phyloP scores from a whole-genome alignment of 148 eudicot genomes.

The Chenopodium berlandieri region DNA sequence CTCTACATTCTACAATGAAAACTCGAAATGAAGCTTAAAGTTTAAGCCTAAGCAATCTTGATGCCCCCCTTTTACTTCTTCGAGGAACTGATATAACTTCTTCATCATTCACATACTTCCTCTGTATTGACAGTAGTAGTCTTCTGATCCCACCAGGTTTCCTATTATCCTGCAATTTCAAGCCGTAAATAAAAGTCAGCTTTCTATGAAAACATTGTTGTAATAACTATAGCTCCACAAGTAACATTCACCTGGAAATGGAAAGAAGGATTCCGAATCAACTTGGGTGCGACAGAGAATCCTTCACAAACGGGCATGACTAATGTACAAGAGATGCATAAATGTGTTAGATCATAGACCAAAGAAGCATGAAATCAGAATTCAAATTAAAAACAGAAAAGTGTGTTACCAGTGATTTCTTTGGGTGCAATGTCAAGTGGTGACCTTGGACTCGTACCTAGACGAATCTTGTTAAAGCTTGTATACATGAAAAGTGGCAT shows the following conservation, averaged over 20 bases:
- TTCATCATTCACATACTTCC: conserved; percentile 41
- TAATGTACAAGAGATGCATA: conserved; percentile 11
- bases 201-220: too few species aligned
- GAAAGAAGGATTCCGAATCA: too few species aligned
- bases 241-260: too few species aligned
- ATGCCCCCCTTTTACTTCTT: conserved; percentile 34
- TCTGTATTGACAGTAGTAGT: conserved; percentile 21
- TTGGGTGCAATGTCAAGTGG: conserved; percentile 15
- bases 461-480: conserved; percentile 30
- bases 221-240: too few species aligned
- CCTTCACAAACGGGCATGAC: conserved; percentile 62
- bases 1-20: not conserved
- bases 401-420: conserved; percentile 9
- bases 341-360: not conserved
- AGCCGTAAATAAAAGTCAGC: too few species aligned
- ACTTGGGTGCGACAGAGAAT: too few species aligned
- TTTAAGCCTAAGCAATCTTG: conserved; percentile 33
- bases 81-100: conserved; percentile 37
- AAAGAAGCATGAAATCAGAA: not conserved
- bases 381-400: not conserved
- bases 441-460: conserved; percentile 25
- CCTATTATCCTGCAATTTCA: too few species aligned
- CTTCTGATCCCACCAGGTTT: too few species aligned
- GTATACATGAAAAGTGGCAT: too few species aligned
- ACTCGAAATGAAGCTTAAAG: not conserved